Conservation (phyloP, 225 moss, liverwort and hornwort genomes). For the Antitrichia curtipendula region DNA sequence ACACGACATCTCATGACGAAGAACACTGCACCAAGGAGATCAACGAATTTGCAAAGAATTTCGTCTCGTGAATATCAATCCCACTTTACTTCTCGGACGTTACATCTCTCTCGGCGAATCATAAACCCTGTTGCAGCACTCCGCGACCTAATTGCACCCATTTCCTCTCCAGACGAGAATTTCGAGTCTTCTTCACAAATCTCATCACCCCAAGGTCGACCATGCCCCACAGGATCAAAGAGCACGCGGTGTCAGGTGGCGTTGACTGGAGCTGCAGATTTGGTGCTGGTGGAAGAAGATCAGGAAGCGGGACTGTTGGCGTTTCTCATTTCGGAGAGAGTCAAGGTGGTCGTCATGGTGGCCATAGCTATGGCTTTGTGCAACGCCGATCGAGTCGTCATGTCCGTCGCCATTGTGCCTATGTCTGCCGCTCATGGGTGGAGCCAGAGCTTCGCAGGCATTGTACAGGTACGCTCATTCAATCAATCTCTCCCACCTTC, state of each 20-base stretch:
- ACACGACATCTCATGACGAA: background rate
- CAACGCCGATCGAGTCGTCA: constrained; percentile 80
- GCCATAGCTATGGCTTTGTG: constrained; percentile 76
- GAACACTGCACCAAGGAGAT: background rate
- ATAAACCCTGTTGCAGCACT: background rate
- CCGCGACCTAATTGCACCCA: background rate
- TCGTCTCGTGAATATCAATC: background rate
- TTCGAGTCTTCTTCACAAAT: background rate
- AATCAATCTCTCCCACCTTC: background rate
- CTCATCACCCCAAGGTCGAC: background rate
- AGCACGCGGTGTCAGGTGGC: background rate
- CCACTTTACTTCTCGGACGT: background rate
- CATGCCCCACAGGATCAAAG: background rate
- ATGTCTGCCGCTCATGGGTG: constrained; percentile 56
- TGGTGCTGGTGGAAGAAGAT: background rate
- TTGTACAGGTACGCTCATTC: constrained; percentile 45
- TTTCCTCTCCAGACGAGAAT: background rate
- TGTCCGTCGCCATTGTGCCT: constrained; percentile 88
- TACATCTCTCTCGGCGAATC: background rate
- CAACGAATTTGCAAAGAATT: background rate
- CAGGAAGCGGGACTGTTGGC: background rate
- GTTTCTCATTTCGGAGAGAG: constrained; percentile 49
- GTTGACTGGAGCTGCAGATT: background rate
- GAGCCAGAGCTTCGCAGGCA: constrained; percentile 68
- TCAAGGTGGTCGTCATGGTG: constrained; percentile 57